Percentiles rank a stretch among this genome's conserved stretches.
Conservation (phyloP, 2,329 filamentous ascomycete genomes). For the Colletotrichum truncatum region DNA sequence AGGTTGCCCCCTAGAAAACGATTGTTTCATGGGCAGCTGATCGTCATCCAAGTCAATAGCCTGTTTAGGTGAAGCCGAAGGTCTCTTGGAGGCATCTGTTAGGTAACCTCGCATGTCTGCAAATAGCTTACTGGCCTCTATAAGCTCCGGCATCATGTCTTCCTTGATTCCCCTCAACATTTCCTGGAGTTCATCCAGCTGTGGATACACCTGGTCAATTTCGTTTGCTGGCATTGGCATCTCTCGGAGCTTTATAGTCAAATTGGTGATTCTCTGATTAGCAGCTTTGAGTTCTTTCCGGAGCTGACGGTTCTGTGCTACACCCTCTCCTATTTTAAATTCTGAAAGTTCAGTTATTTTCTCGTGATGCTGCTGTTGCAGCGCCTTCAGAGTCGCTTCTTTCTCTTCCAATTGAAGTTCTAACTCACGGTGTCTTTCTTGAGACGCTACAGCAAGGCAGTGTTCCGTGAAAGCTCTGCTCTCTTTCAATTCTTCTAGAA, state of each 20-base stretch:
- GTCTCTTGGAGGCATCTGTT: too few relatives aligned
- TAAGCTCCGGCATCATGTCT: too few relatives aligned
- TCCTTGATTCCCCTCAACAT: too few relatives aligned
- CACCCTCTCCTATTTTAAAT: not conserved
- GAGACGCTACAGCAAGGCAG: not conserved
- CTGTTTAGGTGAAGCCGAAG: too few relatives aligned
- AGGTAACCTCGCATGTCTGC: too few relatives aligned
- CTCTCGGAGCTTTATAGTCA: constrained; percentile 22
- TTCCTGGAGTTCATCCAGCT: constrained; percentile 7
- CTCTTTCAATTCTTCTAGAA: not conserved
- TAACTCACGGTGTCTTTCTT: not conserved
- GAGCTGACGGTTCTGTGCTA: too few relatives aligned
- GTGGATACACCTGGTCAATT: not conserved
- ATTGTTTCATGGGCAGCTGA: not conserved
- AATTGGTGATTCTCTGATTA: constrained; percentile 24
- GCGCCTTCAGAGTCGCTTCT: not conserved
- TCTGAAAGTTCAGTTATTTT: not conserved
- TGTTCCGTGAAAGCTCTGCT: not conserved
- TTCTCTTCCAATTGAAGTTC: not conserved
- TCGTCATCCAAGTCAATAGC: too few relatives aligned
- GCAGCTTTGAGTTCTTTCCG: constrained; percentile 14
- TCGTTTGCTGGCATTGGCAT: not conserved
- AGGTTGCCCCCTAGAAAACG: not conserved
- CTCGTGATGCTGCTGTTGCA: not conserved
- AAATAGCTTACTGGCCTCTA: too few relatives aligned